Evolutionary conservation across 73 alveolate genomes (phyloP), one percentile per base, ranked within the genome.

Genomic region (Paramecium biaurelia): DNA sequence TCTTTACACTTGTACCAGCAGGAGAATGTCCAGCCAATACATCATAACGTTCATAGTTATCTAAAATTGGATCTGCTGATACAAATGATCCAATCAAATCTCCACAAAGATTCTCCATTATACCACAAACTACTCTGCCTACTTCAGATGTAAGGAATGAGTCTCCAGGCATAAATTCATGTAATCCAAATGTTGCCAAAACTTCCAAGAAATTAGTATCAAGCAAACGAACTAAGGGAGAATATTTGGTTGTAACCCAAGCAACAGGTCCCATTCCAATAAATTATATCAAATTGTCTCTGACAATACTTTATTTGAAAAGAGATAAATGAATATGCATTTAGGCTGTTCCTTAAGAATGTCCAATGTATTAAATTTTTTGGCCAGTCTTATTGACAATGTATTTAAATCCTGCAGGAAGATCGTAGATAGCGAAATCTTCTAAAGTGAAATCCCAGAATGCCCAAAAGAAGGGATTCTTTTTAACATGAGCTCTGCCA

Each of bases 281-380:
- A 56, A 93, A 93, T 74, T 72, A 38, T 26, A 74, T 92, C 21
- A 93, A 21, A 21, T 85, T 70, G 18, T 92, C 86, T 43, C 86
- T 85, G 20, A 93, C 92, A 21, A 58, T 38, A 24, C 95, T 89
- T 38, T 58, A 43, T 82, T 79, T 89, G 58, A 97, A 67, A 7
- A 96, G 90, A 58, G 97, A 98, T 68, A 89, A 53, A 72, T 76
- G 92, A 70, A 94, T 94, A 74, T 96, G 96, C 99, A 98, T 93
- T 84, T 96, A 95, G 11, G 98, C 89, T 9, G 99, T 94, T 6
- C 99, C 99, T 90, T 98, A 97, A 20, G 99, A 97, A 92, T 97
- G 99, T 2, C 99, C 99, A 34, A 98, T 85, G 87, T 98, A 98
- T 21, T 96, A 70, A 12, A 98, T 79, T 82, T 97, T 82, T 30